Conservation (phyloP, 1,139 yeast species). For the Yamadazyma sp. region DNA sequence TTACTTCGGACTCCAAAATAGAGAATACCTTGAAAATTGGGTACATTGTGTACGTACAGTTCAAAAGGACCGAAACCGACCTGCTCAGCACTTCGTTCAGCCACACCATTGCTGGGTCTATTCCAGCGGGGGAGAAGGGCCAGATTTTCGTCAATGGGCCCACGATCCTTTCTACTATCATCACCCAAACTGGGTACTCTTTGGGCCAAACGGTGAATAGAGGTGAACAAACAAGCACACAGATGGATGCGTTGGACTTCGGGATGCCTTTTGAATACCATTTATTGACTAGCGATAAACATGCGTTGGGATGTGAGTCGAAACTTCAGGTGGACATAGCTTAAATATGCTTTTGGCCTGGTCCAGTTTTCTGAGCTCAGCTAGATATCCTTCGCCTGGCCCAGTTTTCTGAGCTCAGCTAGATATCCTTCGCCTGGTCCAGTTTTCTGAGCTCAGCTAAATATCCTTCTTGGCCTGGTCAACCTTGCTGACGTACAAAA, state of each 20-base stretch:
- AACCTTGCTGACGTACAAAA: constrained; percentile 48
- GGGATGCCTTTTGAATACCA: constrained; percentile 11
- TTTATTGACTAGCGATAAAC: constrained; percentile 9
- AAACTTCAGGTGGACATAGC: constrained; percentile 1
- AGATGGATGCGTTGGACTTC: constrained; percentile 8
- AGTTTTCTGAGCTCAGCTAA: too few species aligned
- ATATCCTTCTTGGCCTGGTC: constrained; percentile 33
- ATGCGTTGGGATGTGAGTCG: constrained; percentile 7
- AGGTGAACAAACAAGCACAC: constrained; percentile 1
- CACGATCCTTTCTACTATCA: constrained; percentile 8
- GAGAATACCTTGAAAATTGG: constrained; percentile 8
- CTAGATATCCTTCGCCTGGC: too few species aligned
- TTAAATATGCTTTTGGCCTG: too few species aligned
- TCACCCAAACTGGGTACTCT: constrained; percentile 8
- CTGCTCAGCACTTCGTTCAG: constrained; percentile 2
- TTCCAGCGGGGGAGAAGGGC: constrained; percentile 14
- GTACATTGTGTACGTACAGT: constrained; percentile 7
- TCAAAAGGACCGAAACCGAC: constrained; percentile 4
- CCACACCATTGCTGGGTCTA: constrained; percentile 10
- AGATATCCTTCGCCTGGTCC: too few species aligned
- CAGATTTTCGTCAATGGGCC: constrained; percentile 15
- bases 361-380: too few species aligned
- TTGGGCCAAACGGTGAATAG: constrained; percentile 4
- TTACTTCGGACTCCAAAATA: constrained; percentile 5
- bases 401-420: too few species aligned